Conservation (phyloP, 2,329 filamentous ascomycete genomes). For the Lachnellula subtilissima region DNA sequence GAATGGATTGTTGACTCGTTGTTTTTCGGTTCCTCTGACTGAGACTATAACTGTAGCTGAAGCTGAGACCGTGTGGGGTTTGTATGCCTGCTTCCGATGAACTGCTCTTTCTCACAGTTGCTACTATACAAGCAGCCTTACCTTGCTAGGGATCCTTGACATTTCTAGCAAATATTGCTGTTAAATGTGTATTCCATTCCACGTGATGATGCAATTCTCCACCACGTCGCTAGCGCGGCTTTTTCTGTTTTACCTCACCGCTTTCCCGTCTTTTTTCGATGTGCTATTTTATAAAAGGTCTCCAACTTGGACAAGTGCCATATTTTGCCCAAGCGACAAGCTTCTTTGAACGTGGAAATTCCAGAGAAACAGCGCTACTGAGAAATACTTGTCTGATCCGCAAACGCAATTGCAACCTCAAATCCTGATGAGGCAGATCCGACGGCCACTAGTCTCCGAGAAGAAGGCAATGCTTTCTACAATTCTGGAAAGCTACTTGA, state of each 20-base stretch:
- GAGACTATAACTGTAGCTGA: not conserved
- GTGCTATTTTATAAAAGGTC: not conserved
- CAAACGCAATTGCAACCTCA: not conserved
- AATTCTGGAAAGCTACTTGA: conserved; percentile 1
- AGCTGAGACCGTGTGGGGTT: not conserved
- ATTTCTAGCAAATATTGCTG: not conserved
- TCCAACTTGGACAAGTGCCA: not conserved
- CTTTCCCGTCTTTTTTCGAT: not conserved
- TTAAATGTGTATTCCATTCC: not conserved
- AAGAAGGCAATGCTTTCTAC: conserved; percentile 6
- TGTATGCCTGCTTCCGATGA: not conserved
- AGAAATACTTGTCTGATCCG: not conserved
- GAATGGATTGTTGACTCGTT: not conserved
- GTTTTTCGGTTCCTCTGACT: not conserved
- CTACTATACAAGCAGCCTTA: too few relatives aligned
- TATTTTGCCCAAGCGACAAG: not conserved
- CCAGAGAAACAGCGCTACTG: not conserved
- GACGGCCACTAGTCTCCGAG: not conserved
- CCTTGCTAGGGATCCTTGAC: not conserved
- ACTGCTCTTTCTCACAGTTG: not conserved
- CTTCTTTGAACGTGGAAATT: not conserved
- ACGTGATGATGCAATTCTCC: not conserved
- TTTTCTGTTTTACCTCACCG: not conserved
- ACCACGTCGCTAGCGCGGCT: not conserved
- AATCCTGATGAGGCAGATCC: not conserved